Evolutionary conservation across 768 basidiomycete species (phyloP).

Genomic region (Russula dissimulans): DNA sequence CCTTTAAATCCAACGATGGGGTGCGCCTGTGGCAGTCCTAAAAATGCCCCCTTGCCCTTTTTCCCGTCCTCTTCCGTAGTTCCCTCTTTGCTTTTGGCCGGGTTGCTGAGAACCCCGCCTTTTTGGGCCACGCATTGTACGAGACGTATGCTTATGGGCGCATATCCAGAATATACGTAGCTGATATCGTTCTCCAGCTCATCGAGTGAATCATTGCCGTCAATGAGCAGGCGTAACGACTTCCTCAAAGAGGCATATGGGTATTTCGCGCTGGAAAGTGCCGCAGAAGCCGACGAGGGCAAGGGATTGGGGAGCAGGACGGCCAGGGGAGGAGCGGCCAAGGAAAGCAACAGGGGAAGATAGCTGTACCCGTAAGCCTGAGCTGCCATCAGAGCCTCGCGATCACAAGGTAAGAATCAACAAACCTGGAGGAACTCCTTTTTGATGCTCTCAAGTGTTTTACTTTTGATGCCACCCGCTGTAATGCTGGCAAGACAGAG

Average conservation of each 20-base stretch:
- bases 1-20: constrained; percentile 96
- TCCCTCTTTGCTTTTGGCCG: constrained; percentile 50
- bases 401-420: neutral
- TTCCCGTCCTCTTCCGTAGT: constrained; percentile 30
- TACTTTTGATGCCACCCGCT: constrained; percentile 77
- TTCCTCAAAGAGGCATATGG: constrained; percentile 72
- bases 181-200: constrained; percentile 91
- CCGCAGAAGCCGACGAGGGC: constrained; percentile 40
- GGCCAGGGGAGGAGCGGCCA: constrained; percentile 57
- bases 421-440: constrained; percentile 79
- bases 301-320: constrained; percentile 58
- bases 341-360: constrained; percentile 57
- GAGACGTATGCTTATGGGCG: constrained; percentile 83
- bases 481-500: constrained; percentile 83
- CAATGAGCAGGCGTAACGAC: constrained; percentile 83
- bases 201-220: constrained; percentile 71
- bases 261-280: constrained; percentile 43
- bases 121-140: constrained; percentile 93
- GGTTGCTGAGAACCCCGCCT: constrained; percentile 78
- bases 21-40: constrained; percentile 68
- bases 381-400: constrained; percentile 24
- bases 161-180: constrained; percentile 95
- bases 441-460: constrained; percentile 79
- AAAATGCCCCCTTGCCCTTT: constrained; percentile 30
- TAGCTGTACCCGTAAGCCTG: constrained; percentile 71